Base-by-base conservation (phyloP, 805 yeast species). In the Brettanomyces sp. region DNA sequence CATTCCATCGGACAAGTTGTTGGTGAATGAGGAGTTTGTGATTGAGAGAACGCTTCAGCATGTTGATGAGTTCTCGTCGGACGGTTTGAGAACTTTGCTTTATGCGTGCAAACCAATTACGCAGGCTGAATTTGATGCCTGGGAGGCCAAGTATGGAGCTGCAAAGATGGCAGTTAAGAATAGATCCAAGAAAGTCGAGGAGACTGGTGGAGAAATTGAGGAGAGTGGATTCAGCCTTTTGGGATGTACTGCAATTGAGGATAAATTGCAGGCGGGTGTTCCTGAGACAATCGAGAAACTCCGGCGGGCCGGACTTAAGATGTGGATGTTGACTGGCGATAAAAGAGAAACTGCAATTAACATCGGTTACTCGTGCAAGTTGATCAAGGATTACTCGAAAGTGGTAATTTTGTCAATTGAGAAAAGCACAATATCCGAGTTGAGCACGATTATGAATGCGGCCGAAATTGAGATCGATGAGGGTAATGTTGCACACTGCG, bases 261-360 rank as follows among this genome's bases (percentile, higher is more conserved):
- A 93, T 60, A 93, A 91, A 59, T 71, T 93, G 36, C 99, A 93
- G 65, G 84, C 82, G 23, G 99, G 99, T n/a, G 99, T 93, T 5
- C 84, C 97, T 22, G 96, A 90, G 45, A 78, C 98, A 0, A 90
- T 93, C 51, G 97, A 88, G 48, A 89, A 88, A 57, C 72, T 93
- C 43, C 77, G 95, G 55, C 73, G 95, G 51, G 98, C 99, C 0
- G 96, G 96, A 3, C 88, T 93, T 47, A 87, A 83, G 57, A 66
- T 93, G 72, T 93, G 99, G 99, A 93, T 93, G 97, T 69, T 93
- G 42, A 93, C 99, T 0, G 99, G 99, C 40, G 99, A 93, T 62
- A 95, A 95, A 60, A 72, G 97, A 48, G 99, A 93, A 64, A 93
- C 99, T 0, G 99, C 99, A 1, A 88, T 93, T 49, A 93, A 89